These are phyloP conservation scores for Cladophialophora chaetospira DNA, from an alignment of 2,329 filamentous ascomycete species.

Conservation along the genomic window DNA sequence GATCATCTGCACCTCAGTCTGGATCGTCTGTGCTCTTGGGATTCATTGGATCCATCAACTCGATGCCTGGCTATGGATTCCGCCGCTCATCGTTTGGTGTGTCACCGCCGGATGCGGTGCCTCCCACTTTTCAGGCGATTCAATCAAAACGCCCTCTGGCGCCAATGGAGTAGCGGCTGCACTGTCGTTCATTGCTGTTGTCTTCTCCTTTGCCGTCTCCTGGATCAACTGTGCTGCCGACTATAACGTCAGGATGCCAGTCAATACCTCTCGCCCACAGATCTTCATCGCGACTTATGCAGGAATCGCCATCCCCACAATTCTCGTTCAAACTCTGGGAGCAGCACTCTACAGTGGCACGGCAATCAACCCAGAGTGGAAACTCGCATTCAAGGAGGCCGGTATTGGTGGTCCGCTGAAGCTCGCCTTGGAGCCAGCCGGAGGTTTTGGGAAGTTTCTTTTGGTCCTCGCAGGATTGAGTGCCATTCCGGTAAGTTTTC, in stretches of 20 bases:
- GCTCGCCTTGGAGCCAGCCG: conserved; percentile 8
- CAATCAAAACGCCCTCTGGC: conserved; percentile 34
- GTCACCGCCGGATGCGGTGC: conserved; percentile 43
- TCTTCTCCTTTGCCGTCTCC: conserved; percentile 43
- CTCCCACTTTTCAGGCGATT: conserved; percentile 37
- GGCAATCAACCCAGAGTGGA: conserved; percentile 7
- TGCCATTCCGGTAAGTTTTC: conserved; percentile 12
- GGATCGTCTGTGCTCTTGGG: conserved; percentile 42
- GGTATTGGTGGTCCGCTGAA: conserved; percentile 10
- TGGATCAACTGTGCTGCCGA: conserved; percentile 44
- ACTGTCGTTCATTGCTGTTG: conserved; percentile 41
- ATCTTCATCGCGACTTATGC: conserved; percentile 13
- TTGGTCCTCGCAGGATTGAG: conserved; percentile 6
- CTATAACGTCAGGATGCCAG: conserved; percentile 44
- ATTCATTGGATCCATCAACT: conserved; percentile 44
- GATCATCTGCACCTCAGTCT: conserved; percentile 42
- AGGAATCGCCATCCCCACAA: conserved; percentile 6
- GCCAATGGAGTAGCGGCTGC: conserved; percentile 39
- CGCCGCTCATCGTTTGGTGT: conserved; percentile 42
- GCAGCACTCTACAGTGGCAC: conserved; percentile 9
- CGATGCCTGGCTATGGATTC: conserved; percentile 42
- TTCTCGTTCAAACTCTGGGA: conserved; percentile 4
- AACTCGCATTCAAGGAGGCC: conserved; percentile 5
- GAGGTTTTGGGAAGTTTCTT: conserved; percentile 11
- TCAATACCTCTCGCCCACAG: conserved; percentile 32